Evolutionary conservation across 2,329 filamentous ascomycete genomes (phyloP).

Genomic region (Coniella vitis): DNA sequence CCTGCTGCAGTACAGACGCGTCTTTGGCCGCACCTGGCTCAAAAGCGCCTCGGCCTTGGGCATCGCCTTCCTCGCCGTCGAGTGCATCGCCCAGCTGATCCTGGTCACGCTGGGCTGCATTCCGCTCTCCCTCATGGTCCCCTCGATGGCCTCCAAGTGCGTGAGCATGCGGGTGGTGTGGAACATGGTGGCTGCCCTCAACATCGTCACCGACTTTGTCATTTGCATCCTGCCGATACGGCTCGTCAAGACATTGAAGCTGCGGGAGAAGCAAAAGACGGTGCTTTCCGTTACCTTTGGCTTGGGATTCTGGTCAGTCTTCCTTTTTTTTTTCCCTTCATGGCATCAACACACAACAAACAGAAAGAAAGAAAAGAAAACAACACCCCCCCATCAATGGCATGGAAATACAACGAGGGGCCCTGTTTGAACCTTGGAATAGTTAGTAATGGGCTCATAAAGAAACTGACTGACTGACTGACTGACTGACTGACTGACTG

Average conservation of each 20-base stretch:
- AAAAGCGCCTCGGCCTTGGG: constrained; percentile 10
- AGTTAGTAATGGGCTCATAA: too few species aligned
- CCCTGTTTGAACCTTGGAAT: too few species aligned
- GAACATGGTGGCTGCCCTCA: constrained; percentile 25
- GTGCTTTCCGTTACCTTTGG: constrained; percentile 19
- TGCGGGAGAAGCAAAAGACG: constrained; percentile 19
- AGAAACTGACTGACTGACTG: too few species aligned
- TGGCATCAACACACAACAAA: too few species aligned
- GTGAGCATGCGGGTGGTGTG: constrained; percentile 18
- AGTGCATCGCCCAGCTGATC: constrained; percentile 21
- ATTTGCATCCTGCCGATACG: constrained; percentile 32
- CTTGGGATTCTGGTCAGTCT: constrained; percentile 18
- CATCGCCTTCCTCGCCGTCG: constrained; percentile 22
- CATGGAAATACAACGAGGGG: too few species aligned
- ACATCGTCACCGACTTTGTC: constrained; percentile 29
- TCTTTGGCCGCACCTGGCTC: constrained; percentile 23
- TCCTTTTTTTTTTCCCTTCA: neutral
- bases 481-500: too few species aligned
- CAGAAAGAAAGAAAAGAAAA: too few species aligned
- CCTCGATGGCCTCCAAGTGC: constrained; percentile 11
- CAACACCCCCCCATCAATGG: too few species aligned
- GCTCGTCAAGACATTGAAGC: constrained; percentile 28
- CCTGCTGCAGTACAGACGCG: constrained; percentile 27
- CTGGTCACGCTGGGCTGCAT: constrained; percentile 24
- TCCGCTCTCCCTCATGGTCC: constrained; percentile 21